Evolutionary conservation across 2,329 filamentous ascomycete genomes (phyloP), one percentile per base, ranked within the genome.

Genomic region (Myriosclerotinia duriaeana): DNA sequence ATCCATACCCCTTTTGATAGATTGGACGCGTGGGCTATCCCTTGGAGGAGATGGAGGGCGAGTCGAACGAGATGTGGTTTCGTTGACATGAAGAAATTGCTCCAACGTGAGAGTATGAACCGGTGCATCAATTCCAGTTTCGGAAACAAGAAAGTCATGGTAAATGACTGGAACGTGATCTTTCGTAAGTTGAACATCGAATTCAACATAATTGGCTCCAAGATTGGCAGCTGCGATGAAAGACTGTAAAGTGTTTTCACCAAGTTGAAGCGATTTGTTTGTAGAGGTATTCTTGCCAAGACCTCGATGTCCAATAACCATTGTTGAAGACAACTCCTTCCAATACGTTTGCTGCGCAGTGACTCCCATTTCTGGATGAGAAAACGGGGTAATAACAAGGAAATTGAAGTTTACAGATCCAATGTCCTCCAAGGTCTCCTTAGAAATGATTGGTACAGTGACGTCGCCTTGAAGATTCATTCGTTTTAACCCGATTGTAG

Each of bases 131-230:
- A 97, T 95, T 12, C 96, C 95, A 0, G 95, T 98, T 79, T 99
- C 95, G 76, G 93, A 97, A 77, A 99, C 95, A 17, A 98, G 83
- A 75, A 99, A 99, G 78, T 99, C 95, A 76, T 99, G 95, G 76
- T 99, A 99, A 74, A 99, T 97, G 71, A 99, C 94, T 0, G 95
- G 95, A 1, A 99, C 93, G 74, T 96, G 93, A 76, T 99, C 95
- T 76, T 99, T 99, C n/a, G 95, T 99, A 50, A 99, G 82, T 77
- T 99, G 95, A 0, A 99, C 95, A 76, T 99, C 95, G 74, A 90
- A 89, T 72, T 89, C 87, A 56, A 90, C 87, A 72, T 89, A 89
- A 66, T 89, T 85, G 3, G 87, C 95, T 11, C 95, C 95, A 62
- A 99, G 79, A 72, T 97, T 98, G 53, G 94, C 93, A 2, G 95